Base-by-base conservation (phyloP, 345 rosid genomes). In the Draba incana region DNA sequence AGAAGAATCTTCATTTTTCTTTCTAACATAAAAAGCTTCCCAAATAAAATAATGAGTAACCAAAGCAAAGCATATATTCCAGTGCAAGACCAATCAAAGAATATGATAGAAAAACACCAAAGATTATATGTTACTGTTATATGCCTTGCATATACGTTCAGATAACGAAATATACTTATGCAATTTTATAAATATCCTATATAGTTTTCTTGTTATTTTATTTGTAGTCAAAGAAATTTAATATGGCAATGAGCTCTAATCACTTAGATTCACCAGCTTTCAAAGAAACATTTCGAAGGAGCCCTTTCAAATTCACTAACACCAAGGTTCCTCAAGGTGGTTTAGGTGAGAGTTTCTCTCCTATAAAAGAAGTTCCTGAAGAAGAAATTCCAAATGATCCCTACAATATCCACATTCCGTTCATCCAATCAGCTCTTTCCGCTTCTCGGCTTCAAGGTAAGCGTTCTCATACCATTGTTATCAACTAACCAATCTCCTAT, bases 41-140 rank as follows among this genome's bases (percentile, higher is more conserved):
- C 35, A 50, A 50, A 69, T 50, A 50, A 60, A 64, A 16, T 46
- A 55, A 72, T 1, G 44, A 56, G 55, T 53, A 70, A 61, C 67
- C 15, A 70, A 70, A 70, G 74, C 53, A 61, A 70, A 70, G 74
- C 16, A 70, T 51, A 70, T 51, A 61, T 61, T 61, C 74, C 74
- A 20, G 10, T 31, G 53, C 6, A 51, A 51, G 51, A 39, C 3
- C 60, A 60, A 70, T 60, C 61, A 60, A 60, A 70, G 74, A 60
- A 70, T 42, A 51, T 24, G 66, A 68, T 27, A 58, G 6, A 28
- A 43, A 47, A 37, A 38, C 33, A 49, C 52, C 51, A 41, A 59
- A 49, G 66, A 12, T 39, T 30, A 24, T 12, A 69, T 49, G 59
- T 39, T 44, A 48, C 23, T 61, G 50, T 46, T 69, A 58, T 69